Evolutionary conservation across 2,329 filamentous ascomycete genomes (phyloP), one percentile per base, ranked within the genome.

Genomic region (Ophiostoma perfectum): DNA sequence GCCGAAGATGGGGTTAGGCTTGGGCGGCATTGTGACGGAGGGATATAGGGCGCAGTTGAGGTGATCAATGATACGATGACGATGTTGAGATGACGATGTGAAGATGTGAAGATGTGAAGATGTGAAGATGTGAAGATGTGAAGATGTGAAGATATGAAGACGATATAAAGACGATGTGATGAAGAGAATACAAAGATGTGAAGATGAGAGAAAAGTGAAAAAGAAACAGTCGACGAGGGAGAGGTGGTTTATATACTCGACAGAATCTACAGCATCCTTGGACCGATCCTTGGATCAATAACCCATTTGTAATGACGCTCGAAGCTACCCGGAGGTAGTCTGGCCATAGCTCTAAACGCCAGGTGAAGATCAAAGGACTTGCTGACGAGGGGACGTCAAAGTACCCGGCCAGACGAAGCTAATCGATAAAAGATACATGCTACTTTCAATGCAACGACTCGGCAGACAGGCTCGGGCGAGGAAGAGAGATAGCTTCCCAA

Each of bases 1-100:
- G 18, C 79, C 78, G 8, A 78, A 70, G 49, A 70, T 68, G 9
- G 78, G 16, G 6, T 38, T 9, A 14, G 55, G 11, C 55, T 60
- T 60, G 55, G 55, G 55, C 42, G 60, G 39, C 60, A 63, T 63
- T 16, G 39, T 44, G 60, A 16, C 42, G 12, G 12, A 27, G 27
- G 27, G 27, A 27, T 27, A 27, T 2, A 27, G 27, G 27, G 27
- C 27, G 27, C 27, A 27, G 27, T 27, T 27, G 27, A 27, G 27
- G 27, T 27, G 27, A n/a, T n/a, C n/a, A n/a, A n/a, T n/a, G n/a
- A n/a, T n/a, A n/a, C n/a, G n/a, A n/a, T n/a, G n/a, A n/a, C n/a
- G n/a, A n/a, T n/a, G n/a, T n/a, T n/a, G n/a, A n/a, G 42, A 7
- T 6, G 11, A 16, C 2, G 2, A 49, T 14, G 45, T 49, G 45